Evolutionary conservation across 192 early-diverging fungal species (phyloP).

Genomic region (Entomortierella lignicola): DNA sequence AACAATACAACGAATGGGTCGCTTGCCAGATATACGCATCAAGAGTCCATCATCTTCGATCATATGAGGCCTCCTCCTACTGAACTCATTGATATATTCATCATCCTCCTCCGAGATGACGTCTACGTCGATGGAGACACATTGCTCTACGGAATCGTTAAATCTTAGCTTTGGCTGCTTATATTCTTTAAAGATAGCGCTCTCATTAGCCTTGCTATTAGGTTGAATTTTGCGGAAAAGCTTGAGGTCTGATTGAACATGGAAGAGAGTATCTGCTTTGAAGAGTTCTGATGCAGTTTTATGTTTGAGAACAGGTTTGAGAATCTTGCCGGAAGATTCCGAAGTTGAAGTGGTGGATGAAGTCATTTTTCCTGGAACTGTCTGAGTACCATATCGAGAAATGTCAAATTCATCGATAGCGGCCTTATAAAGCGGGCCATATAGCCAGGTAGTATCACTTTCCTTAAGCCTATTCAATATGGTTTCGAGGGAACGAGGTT

Average conservation of each 20-base stretch:
- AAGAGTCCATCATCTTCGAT: conserved; percentile 37
- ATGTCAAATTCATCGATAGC: conserved; percentile 48
- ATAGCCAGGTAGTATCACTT: conserved; percentile 77
- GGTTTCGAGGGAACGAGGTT: background rate
- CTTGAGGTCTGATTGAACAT: conserved; percentile 48
- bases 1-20: conserved; percentile 28
- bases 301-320: conserved; percentile 68
- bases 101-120: conserved; percentile 53
- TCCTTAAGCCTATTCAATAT: conserved; percentile 66
- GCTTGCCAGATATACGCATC: conserved; percentile 36
- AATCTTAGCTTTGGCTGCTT: conserved; percentile 65
- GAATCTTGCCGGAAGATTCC: background rate
- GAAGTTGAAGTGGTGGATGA: background rate
- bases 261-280: conserved; percentile 44
- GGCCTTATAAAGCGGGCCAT: conserved; percentile 72
- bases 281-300: conserved; percentile 63
- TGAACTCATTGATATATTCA: background rate
- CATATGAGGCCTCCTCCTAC: background rate
- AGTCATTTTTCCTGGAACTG: conserved; percentile 10
- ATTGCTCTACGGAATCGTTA: conserved; percentile 69
- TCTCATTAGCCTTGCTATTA: conserved; percentile 34
- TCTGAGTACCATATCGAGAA: conserved; percentile 19
- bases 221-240: conserved; percentile 28
- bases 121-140: conserved; percentile 58
- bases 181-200: conserved; percentile 56